Base-by-base conservation (phyloP, 192 early-diverging fungal species). In the Podochytrium sp. region DNA sequence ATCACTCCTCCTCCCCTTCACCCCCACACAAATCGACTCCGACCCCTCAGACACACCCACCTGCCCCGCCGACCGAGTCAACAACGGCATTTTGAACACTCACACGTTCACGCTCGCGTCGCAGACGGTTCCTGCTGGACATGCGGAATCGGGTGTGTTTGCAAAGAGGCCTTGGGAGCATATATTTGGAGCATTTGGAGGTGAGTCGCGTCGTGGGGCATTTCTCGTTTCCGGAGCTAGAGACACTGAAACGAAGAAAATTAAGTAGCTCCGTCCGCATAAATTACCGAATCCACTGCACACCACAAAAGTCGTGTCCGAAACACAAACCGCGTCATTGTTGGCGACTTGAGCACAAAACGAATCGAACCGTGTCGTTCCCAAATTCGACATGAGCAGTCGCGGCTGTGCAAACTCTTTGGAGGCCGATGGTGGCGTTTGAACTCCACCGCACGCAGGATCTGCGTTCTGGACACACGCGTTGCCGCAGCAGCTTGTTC, bases 221-320 rank as follows among this genome's bases (percentile, higher is more conserved):
- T n/a, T n/a, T n/a, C n/a, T n/a, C n/a, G n/a, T n/a, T n/a, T n/a
- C n/a, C n/a, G n/a, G n/a, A n/a, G n/a, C n/a, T n/a, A n/a, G n/a
- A n/a, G n/a, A n/a, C n/a, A n/a, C n/a, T n/a, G n/a, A n/a, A n/a
- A n/a, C n/a, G n/a, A n/a, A n/a, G n/a, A n/a, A n/a, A n/a, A n/a
- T n/a, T n/a, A n/a, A n/a, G n/a, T n/a, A n/a, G n/a, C n/a, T n/a
- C n/a, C n/a, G n/a, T n/a, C n/a, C n/a, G n/a, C n/a, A n/a, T n/a
- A n/a, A n/a, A n/a, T n/a, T n/a, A n/a, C n/a, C n/a, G n/a, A n/a
- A 34, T 20, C 61, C 61, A 52, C 32, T 67, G 53, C 74, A 75
- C 51, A 35, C 55, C n/a, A 66, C 64, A 65, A 67, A 75, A n/a
- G 64, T 75, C 27, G 74, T 67, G 23, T n/a, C 34, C 0, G 74